These are phyloP conservation scores for Penicillium malachiteum DNA, from an alignment of 495 filamentous ascomycete genomes.

Conservation along the genomic window DNA sequence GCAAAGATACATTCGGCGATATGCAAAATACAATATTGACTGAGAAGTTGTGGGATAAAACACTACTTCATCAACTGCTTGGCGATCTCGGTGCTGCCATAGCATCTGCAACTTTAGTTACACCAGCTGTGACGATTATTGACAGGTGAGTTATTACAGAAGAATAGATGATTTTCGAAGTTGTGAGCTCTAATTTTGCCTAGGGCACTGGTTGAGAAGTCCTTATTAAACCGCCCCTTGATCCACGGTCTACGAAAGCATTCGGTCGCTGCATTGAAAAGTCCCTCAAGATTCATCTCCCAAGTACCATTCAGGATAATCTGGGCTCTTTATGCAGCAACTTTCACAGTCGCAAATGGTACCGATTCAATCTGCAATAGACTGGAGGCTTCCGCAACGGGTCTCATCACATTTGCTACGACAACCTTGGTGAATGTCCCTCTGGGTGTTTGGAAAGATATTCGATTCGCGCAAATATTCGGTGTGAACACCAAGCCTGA, in stretches of 20 bases:
- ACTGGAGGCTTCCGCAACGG: conserved; percentile 16
- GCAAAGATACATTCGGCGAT: not conserved
- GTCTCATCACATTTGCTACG: conserved; percentile 24
- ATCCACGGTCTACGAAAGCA: conserved; percentile 28
- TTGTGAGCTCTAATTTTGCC: conserved; percentile 7
- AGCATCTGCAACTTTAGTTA: conserved; percentile 29
- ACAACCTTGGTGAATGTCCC: conserved; percentile 36
- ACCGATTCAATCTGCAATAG: conserved; percentile 28
- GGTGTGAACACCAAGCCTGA: conserved; percentile 16
- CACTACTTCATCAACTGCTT: conserved; percentile 13
- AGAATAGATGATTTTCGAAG: too few relatives aligned
- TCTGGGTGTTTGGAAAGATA: conserved; percentile 38
- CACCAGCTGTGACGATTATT: conserved; percentile 34
- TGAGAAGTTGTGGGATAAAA: conserved; percentile 12
- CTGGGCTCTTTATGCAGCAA: conserved; percentile 35
- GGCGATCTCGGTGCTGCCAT: conserved; percentile 32
- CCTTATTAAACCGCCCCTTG: conserved; percentile 25
- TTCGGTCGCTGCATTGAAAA: conserved; percentile 17
- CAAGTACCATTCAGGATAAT: conserved; percentile 26
- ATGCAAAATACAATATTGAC: conserved; percentile 14
- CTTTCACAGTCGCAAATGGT: conserved; percentile 34
- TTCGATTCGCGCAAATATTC: conserved; percentile 34
- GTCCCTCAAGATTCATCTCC: conserved; percentile 23
- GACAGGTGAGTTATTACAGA: conserved; percentile 21
- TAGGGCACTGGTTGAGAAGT: conserved; percentile 33